Evolutionary conservation across 352 stramenopile species (phyloP), one percentile per base, ranked within the genome.

Genomic region (Phytophthora sansomeana): DNA sequence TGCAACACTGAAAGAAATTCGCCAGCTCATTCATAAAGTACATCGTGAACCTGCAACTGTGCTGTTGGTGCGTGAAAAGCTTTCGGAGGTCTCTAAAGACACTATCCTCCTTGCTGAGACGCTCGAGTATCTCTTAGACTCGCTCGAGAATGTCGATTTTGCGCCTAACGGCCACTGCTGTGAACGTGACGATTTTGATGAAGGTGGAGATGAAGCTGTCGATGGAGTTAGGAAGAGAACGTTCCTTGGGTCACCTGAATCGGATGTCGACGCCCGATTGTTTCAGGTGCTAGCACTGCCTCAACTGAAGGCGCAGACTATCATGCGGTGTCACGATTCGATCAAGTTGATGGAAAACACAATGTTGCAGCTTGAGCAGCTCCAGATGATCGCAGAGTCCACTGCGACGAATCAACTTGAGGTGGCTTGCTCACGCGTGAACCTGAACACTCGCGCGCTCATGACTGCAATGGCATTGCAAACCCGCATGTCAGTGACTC

Each of bases 61-160:
- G 8, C 69, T 89, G 4, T 56, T 89, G 33, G 97, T 98, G 54
- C 82, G 95, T n/a, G 83, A 98, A 59, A 86, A 97, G 63, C 92
- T 99, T 13, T 93, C 85, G 5, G 89, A 89, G 0, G 87, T 97
- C 6, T 97, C 93, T 0, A 97, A 97, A 69, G 90, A 99, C 69
- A 96, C 98, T 13, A 98, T 98, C 55, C 55, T 98, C 16, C 79
- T 99, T 14, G 95, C 97, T 30, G 97, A 99, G 81, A 98, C 98
- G 17, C 85, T 99, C 48, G 93, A 96, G 60, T 99, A 99, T 54
- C 75, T 99, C 17, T 75, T 95, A 11, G 97, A 99, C 67, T 98
- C 96, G 21, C 81, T 99, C 6, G 89, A 98, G 33, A 92, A 98
- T n/a, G 73, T 92, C 6, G 63, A 87, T 43, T 61, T 88, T 24